Base-by-base conservation (phyloP, 352 stramenopile genomes). In the Ophiocytium majus region DNA sequence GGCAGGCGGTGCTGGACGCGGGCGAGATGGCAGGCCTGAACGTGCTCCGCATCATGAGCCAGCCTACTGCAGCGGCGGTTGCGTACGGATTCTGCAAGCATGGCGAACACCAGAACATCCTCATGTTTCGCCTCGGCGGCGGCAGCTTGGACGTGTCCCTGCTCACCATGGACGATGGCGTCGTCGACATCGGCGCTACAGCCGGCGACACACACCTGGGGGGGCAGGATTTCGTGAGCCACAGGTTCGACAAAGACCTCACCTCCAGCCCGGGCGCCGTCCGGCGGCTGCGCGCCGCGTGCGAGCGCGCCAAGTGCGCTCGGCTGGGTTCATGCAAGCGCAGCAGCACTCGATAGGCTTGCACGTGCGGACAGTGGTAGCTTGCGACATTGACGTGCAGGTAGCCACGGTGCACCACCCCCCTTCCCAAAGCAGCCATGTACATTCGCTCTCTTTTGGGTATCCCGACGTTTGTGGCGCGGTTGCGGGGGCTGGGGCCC, bases 31-130 rank as follows among this genome's bases (percentile, higher is more conserved):
- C 91, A 95, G 94, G 17, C 94, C 94, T 83, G 98, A 98, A 88
- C 97, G 80, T 94, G 94, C 17, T 98, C 94, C 63, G 97, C 97
- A 19, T 97, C 35, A 95, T 97, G 64, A 96, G 95, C 90, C 97
- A 99, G 91, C 97, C 97, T 37, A 95, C 98, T 17, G 96, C 97
- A 63, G 97, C 97, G 66, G 97, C 96, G 74, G 98, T 99, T 89
- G 96, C 96, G 28, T 99, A 99, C 90, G 96, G 97, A 43, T 91
- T 99, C 19, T 97, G 99, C 86, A 97, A 99, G 90, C 90, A 98
- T 93, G 66, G 92, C 83, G 89, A 93, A 31, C 92, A 96, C 34
- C 97, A 98, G 86, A 92, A 97, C 86, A 94, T 98, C 32, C 92
- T 99, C 43, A 96, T 75, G 96, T 95, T 79, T n/a, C n/a, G n/a